These are phyloP conservation scores for Clavispora santaluciae DNA, from an alignment of 805 yeast species.

Conservation along the genomic window DNA sequence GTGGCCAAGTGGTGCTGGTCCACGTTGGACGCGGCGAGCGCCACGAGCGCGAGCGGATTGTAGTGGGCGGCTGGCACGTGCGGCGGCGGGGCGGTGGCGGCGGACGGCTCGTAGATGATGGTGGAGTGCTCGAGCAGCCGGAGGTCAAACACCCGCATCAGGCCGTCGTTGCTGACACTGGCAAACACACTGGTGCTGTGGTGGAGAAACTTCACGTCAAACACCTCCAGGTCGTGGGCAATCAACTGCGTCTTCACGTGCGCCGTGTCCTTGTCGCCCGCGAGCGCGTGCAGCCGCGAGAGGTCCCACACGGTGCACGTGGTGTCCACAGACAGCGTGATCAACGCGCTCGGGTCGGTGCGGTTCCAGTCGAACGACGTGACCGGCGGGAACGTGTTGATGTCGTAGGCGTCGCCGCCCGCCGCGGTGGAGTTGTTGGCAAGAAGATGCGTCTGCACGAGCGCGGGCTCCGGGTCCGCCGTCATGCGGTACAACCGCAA, in stretches of 20 bases:
- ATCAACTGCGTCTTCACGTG: slow-evolving; percentile 87
- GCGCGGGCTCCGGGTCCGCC: slow-evolving; percentile 33
- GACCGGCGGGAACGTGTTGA: slow-evolving; percentile 70
- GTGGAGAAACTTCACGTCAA: slow-evolving; percentile 80
- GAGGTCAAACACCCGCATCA: slow-evolving; percentile 86
- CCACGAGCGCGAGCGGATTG: slow-evolving; percentile 56
- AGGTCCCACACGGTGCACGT: slow-evolving; percentile 97
- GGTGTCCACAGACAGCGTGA: slow-evolving; percentile 89
- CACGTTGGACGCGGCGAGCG: slow-evolving; percentile 71
- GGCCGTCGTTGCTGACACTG: slow-evolving; percentile 93
- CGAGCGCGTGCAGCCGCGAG: slow-evolving; percentile 22
- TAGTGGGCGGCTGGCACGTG: slow-evolving; percentile 4
- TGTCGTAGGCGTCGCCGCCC: slow-evolving; percentile 39
- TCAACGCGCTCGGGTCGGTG: slow-evolving; percentile 60
- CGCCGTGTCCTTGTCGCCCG: slow-evolving; percentile 38
- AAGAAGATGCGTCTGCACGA: slow-evolving; percentile 38
- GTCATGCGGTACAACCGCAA: slow-evolving; percentile 56
- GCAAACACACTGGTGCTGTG: slow-evolving; percentile 76
- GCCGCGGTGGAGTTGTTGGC: slow-evolving; percentile 36
- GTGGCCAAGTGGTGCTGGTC: slow-evolving; percentile 85
- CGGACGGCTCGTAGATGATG: slow-evolving; percentile 78
- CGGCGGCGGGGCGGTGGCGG: background rate
- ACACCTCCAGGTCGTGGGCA: slow-evolving; percentile 95
- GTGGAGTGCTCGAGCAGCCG: slow-evolving; percentile 90
- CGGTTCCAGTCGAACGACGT: slow-evolving; percentile 93